Conservation (phyloP, 306 rosid species). For the Prunus padus region DNA sequence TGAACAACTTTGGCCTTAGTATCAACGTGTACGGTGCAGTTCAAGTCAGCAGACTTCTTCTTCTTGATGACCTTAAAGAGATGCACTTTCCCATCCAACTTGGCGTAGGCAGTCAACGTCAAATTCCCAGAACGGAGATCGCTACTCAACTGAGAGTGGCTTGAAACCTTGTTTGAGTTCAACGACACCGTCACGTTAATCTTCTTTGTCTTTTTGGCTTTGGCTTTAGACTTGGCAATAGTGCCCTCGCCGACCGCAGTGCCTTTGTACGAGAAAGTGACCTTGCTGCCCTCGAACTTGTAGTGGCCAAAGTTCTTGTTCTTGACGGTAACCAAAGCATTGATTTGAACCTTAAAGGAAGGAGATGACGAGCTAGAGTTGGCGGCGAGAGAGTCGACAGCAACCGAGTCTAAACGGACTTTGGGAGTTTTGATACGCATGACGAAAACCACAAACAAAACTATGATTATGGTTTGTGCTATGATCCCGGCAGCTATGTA, state of each 20-base stretch:
- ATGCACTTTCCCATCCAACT: conserved; percentile 36
- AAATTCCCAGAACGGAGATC: conserved; percentile 28
- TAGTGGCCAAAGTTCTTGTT: conserved; percentile 36
- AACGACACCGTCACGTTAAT: conserved; percentile 17
- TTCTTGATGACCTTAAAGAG: conserved; percentile 31
- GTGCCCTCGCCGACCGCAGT: conserved; percentile 23
- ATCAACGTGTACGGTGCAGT: conserved; percentile 29
- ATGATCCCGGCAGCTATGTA: conserved; percentile 19
- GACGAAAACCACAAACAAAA: conserved; percentile 24
- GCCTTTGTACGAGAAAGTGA: conserved; percentile 28
- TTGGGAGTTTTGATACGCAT: conserved; percentile 32
- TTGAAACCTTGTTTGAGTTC: conserved; percentile 16
- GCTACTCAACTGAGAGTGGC: conserved; percentile 21
- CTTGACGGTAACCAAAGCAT: conserved; percentile 23
- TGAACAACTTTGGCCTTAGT: conserved; percentile 16
- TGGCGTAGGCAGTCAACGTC: conserved; percentile 28
- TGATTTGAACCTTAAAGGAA: conserved; percentile 21
- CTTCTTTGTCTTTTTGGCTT: conserved; percentile 27
- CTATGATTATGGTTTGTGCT: conserved; percentile 17
- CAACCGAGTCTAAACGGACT: conserved; percentile 29
- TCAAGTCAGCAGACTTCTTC: conserved; percentile 30
- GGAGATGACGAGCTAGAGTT: conserved; percentile 15
- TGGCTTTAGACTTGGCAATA: conserved; percentile 20
- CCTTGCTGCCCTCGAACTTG: conserved; percentile 31
- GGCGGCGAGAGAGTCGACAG: neutral